These are phyloP conservation scores for Pseudocercospora cruenta DNA, from an alignment of 2,329 filamentous ascomycete genomes.

Conservation along the genomic window DNA sequence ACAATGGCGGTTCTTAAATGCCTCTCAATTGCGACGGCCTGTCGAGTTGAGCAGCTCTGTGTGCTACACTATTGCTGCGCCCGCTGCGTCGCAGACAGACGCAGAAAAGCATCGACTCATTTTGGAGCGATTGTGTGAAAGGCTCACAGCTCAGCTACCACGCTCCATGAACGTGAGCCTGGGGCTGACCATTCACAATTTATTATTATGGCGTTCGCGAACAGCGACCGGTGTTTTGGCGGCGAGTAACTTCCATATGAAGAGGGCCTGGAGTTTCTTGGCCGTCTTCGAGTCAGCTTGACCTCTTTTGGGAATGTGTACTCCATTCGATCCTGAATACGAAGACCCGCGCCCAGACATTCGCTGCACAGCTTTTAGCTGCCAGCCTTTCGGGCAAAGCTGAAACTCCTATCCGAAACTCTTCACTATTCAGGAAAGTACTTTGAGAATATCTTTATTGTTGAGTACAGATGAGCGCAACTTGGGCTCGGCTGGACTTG, in stretches of 20 bases:
- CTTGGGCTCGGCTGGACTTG: neutral
- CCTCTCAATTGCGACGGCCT: neutral
- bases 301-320: conserved; percentile 2
- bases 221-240: neutral
- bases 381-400: neutral
- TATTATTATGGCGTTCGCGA: neutral
- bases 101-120: neutral
- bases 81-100: neutral
- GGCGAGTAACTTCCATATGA: conserved; percentile 7
- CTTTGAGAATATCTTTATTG: neutral
- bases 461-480: neutral
- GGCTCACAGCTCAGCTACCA: neutral
- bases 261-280: neutral
- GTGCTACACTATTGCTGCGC: neutral
- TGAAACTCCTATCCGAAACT: neutral
- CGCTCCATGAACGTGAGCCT: neutral
- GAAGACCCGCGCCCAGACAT: neutral
- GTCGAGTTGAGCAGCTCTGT: neutral
- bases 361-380: neutral
- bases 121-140: neutral
- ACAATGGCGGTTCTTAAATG: neutral
- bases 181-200: neutral
- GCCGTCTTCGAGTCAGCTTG: conserved; percentile 4
- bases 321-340: neutral
- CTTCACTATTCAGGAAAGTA: conserved; percentile 1